These are phyloP conservation scores for Teratosphaeria pseudoeucalypti DNA, from an alignment of 2,329 filamentous ascomycete genomes.

Conservation along the genomic window DNA sequence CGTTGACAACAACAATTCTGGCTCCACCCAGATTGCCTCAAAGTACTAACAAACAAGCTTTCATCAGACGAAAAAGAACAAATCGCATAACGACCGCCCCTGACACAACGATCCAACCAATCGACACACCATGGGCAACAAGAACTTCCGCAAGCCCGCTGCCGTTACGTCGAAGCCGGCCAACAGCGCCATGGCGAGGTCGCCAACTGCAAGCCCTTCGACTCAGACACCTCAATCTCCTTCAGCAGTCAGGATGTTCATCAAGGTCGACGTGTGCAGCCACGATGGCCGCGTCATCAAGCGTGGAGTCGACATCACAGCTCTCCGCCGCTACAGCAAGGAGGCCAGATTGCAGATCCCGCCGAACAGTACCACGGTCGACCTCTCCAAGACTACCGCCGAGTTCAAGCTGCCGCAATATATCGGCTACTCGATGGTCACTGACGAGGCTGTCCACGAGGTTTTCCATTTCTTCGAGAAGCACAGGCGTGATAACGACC, in stretches of 20 bases:
- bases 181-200: neutral
- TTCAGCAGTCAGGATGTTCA: neutral
- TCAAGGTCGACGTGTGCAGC: neutral
- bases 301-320: neutral
- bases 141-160: neutral
- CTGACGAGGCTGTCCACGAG: neutral
- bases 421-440: neutral
- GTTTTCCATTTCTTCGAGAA: neutral
- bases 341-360: neutral
- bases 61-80: neutral
- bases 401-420: neutral
- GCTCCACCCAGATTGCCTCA: neutral
- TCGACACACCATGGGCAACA: neutral
- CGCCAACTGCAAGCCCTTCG: neutral
- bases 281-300: neutral
- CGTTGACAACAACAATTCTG: neutral
- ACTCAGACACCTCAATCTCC: neutral
- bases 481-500: neutral
- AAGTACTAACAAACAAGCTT: neutral
- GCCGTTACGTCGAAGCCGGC: neutral
- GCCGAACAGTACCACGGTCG: neutral
- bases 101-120: neutral
- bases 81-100: neutral
- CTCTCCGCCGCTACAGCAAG: neutral
- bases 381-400: neutral